These are phyloP conservation scores for Xylariaceae sp. DNA, from an alignment of 2,329 filamentous ascomycete species.

Conservation along the genomic window DNA sequence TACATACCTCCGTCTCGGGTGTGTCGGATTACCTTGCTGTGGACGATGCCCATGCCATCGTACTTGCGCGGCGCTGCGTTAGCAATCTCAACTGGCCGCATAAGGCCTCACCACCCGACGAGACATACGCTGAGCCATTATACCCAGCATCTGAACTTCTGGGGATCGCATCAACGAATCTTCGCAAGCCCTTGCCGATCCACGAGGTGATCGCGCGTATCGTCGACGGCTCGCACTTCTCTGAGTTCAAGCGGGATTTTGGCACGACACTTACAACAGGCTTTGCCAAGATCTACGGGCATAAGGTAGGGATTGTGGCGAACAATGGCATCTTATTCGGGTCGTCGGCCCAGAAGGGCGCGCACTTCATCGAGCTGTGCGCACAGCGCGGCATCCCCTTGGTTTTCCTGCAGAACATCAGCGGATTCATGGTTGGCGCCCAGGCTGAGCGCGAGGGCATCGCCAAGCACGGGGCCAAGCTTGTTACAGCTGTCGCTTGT, in stretches of 20 bases:
- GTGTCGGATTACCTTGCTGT: slow-evolving; percentile 96
- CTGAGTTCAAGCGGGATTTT: slow-evolving; percentile 94
- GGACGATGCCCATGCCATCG: slow-evolving; percentile 88
- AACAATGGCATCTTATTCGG: slow-evolving; percentile 97
- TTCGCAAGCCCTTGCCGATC: slow-evolving; percentile 82
- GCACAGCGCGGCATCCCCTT: slow-evolving; percentile 87
- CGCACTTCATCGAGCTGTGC: slow-evolving; percentile 96
- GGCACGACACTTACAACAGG: slow-evolving; percentile 89
- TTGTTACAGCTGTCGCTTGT: slow-evolving; percentile 93
- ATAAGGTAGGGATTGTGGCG: slow-evolving; percentile 89
- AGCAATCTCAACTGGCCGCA: slow-evolving; percentile 88
- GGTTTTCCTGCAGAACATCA: slow-evolving; percentile 95
- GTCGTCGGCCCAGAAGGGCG: slow-evolving; percentile 86
- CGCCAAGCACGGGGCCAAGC: slow-evolving; percentile 96
- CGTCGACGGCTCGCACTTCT: slow-evolving; percentile 87
- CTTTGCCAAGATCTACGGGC: slow-evolving; percentile 87
- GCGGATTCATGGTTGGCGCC: slow-evolving; percentile 95
- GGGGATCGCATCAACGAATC: slow-evolving; percentile 88
- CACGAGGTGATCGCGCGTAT: slow-evolving; percentile 92
- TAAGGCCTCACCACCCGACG: slow-evolving; percentile 46
- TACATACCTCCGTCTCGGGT: slow-evolving; percentile 89
- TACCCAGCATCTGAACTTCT: slow-evolving; percentile 80
- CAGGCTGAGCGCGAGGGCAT: slow-evolving; percentile 94
- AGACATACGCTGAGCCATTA: slow-evolving; percentile 73
- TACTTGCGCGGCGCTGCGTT: slow-evolving; percentile 82